Evolutionary conservation across 106 monocot species (phyloP).

Genomic region (Acorus calamus): DNA sequence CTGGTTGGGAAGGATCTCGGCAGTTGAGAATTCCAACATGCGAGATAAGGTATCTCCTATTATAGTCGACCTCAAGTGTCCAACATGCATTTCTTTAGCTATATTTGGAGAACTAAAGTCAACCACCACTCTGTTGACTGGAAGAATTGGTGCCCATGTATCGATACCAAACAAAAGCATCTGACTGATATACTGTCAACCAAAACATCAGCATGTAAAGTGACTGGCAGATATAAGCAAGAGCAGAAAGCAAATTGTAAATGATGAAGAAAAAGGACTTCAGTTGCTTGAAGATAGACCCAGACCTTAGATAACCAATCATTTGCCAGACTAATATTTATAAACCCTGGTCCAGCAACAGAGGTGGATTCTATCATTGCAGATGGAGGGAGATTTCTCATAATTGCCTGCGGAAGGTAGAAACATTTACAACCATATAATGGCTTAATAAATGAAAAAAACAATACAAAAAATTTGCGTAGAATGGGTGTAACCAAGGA

Average conservation of each 20-base stretch:
- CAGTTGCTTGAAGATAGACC: not conserved
- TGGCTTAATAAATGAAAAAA: not conserved
- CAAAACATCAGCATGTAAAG: not conserved
- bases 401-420: conserved; percentile 46
- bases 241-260: no score
- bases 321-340: conserved; percentile 70
- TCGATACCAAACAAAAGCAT: conserved; percentile 79
- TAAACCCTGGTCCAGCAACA: conserved; percentile 71
- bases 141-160: conserved; percentile 70
- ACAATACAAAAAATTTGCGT: not conserved
- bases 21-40: conserved; percentile 91
- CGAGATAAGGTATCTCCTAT: conserved; percentile 90
- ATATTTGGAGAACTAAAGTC: conserved; percentile 98
- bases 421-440: no score
- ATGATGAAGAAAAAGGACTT: no score
- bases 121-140: conserved; percentile 60
- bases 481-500: not conserved
- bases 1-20: no score
- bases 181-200: conserved; percentile 52
- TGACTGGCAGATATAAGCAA: no score
- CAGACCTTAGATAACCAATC: conserved; percentile 77
- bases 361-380: conserved; percentile 68
- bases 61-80: conserved; percentile 90
- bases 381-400: conserved; percentile 61
- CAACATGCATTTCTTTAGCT: conserved; percentile 99